These are phyloP conservation scores for Saccharomycopsis babjevae DNA, from an alignment of 805 yeast species.

Conservation along the genomic window DNA sequence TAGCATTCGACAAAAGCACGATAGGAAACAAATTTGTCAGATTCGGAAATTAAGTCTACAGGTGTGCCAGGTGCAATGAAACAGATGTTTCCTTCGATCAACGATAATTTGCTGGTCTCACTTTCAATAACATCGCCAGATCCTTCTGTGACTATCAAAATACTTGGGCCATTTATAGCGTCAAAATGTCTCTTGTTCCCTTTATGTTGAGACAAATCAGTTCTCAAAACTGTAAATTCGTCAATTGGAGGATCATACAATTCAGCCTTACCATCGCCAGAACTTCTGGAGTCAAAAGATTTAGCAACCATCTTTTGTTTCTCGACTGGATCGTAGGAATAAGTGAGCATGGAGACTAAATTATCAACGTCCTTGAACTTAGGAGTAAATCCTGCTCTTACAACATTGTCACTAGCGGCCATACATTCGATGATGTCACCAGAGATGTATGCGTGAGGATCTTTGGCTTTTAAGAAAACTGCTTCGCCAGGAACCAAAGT, in stretches of 20 bases:
- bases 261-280: slow-evolving; percentile 56
- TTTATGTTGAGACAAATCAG: slow-evolving; percentile 45
- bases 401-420: slow-evolving; percentile 99
- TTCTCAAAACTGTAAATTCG: slow-evolving; percentile 89
- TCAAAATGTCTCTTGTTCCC: slow-evolving; percentile 42
- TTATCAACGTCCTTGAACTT: slow-evolving; percentile 92
- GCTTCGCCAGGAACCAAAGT: slow-evolving; percentile 82
- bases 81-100: slow-evolving; percentile 61
- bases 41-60: slow-evolving; percentile 46
- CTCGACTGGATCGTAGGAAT: slow-evolving; percentile 77
- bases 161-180: slow-evolving; percentile 76
- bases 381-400: slow-evolving; percentile 98
- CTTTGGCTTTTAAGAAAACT: slow-evolving; percentile 91
- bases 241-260: slow-evolving; percentile 94
- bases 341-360: slow-evolving; percentile 84
- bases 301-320: slow-evolving; percentile 82
- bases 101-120: slow-evolving; percentile 25
- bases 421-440: slow-evolving; percentile 99
- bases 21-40: slow-evolving; percentile 61
- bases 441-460: slow-evolving; percentile 94
- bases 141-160: slow-evolving; percentile 77
- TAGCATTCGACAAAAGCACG: slow-evolving; percentile 51
- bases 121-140: slow-evolving; percentile 35
- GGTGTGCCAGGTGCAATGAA: slow-evolving; percentile 73
- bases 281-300: slow-evolving; percentile 33